Base-by-base conservation (phyloP, 257 asterid genomes). In the Jacaranda copaia region DNA sequence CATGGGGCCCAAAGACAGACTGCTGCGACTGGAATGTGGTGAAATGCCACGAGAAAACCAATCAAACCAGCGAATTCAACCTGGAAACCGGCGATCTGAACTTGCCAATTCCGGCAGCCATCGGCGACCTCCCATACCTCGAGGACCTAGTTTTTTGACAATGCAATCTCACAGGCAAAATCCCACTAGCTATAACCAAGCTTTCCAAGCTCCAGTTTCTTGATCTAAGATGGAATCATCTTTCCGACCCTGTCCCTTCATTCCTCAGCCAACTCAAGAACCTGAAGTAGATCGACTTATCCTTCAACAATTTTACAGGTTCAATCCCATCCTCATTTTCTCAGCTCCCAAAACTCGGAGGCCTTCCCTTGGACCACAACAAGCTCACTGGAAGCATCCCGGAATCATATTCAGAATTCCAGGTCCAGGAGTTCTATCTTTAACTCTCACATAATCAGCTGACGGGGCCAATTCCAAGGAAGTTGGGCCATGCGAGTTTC, bases 21-120 rank as follows among this genome's bases (percentile, higher is more conserved):
- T 92, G 97, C 72, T 92, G 97, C 64, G 19, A 70, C 0, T 88
- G 97, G 96, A 67, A 78, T 25, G 68, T 18, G 0, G 75, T 87
- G 9, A 6, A 73, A 1, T 90, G 97, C 77, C 87, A 86, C 75
- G 65, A 20, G n/a, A 78, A 59, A 3, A 85, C 88, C 42, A 83
- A 88, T 70, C 88, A 94, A 1, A 84, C 86, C 39, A 80, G 16
- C 49, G n/a, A 53, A 4, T 81, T 89, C 67, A 51, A 65, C 38
- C 57, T 88, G 71, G 46, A 60, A 57, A 16, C 49, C 0, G 79
- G 84, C 60, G 57, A 90, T 14, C 80, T 88, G 64, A 77, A 88
- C 55, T 87, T 79, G 46, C 90, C 85, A 7, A 87, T 92, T 8
- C 96, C 96, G 0, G 68, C n/a, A n/a, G n/a, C n/a, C n/a, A n/a